Evolutionary conservation across 495 filamentous ascomycete genomes (phyloP).

Genomic region (Bacidia rubella): DNA sequence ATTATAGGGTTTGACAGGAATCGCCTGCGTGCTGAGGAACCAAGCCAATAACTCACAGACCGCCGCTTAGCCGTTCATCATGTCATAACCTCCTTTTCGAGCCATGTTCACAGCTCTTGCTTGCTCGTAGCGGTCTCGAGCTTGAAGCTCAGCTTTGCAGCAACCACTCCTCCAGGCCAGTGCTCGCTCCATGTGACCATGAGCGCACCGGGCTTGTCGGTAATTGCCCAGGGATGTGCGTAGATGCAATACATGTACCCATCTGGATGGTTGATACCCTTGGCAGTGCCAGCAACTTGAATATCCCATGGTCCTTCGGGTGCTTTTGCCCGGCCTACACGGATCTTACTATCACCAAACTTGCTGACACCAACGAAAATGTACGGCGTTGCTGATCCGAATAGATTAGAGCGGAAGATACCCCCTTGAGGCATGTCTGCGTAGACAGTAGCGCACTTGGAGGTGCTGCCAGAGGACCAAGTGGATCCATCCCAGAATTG

Average conservation of each 20-base stretch:
- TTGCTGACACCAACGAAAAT: conserved; percentile 20
- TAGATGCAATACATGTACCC: conserved; percentile 21
- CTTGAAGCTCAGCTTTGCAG: conserved; percentile 20
- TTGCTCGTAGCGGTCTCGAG: conserved; percentile 23
- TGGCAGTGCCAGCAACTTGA: conserved; percentile 9
- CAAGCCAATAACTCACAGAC: no score
- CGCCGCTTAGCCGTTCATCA: no score
- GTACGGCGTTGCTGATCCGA: conserved; percentile 16
- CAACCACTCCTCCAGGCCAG: conserved; percentile 18
- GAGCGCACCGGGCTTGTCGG: conserved; percentile 12
- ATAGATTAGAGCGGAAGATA: conserved; percentile 20
- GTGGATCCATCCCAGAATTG: conserved; percentile 16
- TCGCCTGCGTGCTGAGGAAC: no score
- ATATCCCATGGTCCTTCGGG: conserved; percentile 22
- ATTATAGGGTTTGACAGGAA: no score
- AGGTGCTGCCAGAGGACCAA: conserved; percentile 10
- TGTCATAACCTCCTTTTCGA: neutral
- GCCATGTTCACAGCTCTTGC: conserved; percentile 23
- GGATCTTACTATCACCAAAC: conserved; percentile 16
- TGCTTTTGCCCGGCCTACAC: conserved; percentile 14
- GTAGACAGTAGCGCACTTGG: conserved; percentile 11
- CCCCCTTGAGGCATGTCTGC: conserved; percentile 18
- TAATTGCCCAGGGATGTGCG: conserved; percentile 20
- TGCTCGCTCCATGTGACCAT: conserved; percentile 24
- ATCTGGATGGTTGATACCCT: conserved; percentile 8